Evolutionary conservation across 257 asterid genomes (phyloP).

Genomic region (Craterostigma plantagineum): DNA sequence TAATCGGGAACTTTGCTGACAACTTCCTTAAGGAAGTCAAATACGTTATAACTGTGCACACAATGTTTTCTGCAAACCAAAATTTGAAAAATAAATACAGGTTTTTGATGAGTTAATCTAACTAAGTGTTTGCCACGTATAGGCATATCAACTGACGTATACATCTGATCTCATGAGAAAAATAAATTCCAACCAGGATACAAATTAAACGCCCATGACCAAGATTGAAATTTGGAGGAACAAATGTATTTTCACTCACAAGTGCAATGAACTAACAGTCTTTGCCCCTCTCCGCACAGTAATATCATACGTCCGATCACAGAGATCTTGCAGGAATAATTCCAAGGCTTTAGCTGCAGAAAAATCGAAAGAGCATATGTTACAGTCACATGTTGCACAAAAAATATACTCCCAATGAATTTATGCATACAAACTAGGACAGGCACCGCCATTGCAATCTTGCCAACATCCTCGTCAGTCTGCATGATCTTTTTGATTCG

Average conservation of each 20-base stretch:
- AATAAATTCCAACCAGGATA: too few species aligned
- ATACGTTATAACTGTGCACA: constrained; percentile 79
- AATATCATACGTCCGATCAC: neutral
- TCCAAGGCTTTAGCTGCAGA: constrained; percentile 1
- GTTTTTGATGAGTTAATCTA: too few species aligned
- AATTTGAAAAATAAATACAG: too few species aligned
- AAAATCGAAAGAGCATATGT: neutral
- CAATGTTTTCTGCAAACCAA: constrained; percentile 60
- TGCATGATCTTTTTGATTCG: neutral
- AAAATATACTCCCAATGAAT: neutral
- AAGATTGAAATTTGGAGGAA: too few species aligned
- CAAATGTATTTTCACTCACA: neutral
- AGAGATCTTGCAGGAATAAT: neutral
- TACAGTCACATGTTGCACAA: neutral
- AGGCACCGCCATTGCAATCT: constrained; percentile 1
- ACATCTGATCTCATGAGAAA: too few species aligned
- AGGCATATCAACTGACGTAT: too few species aligned
- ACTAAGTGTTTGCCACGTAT: too few species aligned
- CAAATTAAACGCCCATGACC: too few species aligned
- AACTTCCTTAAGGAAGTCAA: constrained; percentile 85
- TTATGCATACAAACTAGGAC: neutral
- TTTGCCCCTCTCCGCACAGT: neutral
- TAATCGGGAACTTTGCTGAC: constrained; percentile 95
- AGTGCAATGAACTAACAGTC: neutral
- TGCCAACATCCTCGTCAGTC: neutral